Evolutionary conservation across 2,329 filamentous ascomycete species (phyloP).

Genomic region (Monilinia laxa): DNA sequence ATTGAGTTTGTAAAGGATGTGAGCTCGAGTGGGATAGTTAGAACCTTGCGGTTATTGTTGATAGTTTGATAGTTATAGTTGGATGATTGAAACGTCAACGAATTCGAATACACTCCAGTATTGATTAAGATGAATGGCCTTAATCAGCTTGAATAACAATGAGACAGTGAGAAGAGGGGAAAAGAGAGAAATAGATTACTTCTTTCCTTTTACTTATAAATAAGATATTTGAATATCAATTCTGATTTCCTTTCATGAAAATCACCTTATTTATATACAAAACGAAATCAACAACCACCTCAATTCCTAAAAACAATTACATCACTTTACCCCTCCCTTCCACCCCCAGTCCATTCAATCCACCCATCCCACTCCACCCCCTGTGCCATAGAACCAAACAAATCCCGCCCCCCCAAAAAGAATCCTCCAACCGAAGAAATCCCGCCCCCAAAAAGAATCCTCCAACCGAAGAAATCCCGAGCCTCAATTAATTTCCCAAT

Average conservation of each 20-base stretch:
- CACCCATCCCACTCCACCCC: not conserved
- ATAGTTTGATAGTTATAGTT: not conserved
- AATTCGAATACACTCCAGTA: too few species aligned
- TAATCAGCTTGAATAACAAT: too few species aligned
- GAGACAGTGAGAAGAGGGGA: too few species aligned
- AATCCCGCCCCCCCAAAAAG: not conserved
- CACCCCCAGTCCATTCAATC: not conserved
- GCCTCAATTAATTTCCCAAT: constrained; percentile 7
- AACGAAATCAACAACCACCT: not conserved
- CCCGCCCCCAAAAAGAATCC: not conserved
- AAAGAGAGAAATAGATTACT: too few species aligned
- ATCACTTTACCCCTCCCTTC: not conserved
- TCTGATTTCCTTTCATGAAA: too few species aligned
- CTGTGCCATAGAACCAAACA: too few species aligned
- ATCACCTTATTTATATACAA: not conserved
- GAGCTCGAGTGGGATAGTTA: too few species aligned
- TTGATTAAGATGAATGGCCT: too few species aligned
- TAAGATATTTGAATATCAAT: too few species aligned
- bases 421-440: constrained; percentile 9
- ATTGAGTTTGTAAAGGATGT: not conserved
- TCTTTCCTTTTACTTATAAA: too few species aligned
- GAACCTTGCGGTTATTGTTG: not conserved
- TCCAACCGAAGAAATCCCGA: constrained; percentile 12
- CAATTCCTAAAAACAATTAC: constrained; percentile 2
- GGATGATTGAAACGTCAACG: too few species aligned